A percentile compares a stretch with the other conserved stretches of the same genome.
Evolutionary conservation across 2,329 filamentous ascomycete species (phyloP).

Genomic region (Fusarium nanum): DNA sequence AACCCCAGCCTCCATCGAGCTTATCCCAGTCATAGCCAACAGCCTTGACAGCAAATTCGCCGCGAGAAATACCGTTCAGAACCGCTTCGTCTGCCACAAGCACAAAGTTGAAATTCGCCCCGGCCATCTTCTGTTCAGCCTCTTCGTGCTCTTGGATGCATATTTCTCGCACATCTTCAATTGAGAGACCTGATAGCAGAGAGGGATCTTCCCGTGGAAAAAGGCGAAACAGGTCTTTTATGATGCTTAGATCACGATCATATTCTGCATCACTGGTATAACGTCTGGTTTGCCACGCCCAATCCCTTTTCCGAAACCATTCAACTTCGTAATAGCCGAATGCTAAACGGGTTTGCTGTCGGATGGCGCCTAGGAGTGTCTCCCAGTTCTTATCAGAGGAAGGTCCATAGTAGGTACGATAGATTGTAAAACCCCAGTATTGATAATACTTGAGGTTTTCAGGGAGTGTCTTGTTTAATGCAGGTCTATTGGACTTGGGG

Average conservation of each 20-base stretch:
- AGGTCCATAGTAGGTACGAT: not conserved
- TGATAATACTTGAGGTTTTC: not conserved
- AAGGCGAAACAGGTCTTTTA: slow-evolving; percentile 11
- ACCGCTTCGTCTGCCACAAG: slow-evolving; percentile 18
- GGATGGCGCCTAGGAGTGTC: rapidly evolving
- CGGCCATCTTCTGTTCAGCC: not conserved
- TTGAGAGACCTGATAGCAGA: not conserved
- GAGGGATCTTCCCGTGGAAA: not conserved
- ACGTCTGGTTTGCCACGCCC: too few species aligned
- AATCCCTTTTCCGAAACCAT: too few species aligned
- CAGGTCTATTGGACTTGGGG: rapidly evolving
- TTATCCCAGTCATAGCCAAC: not conserved
- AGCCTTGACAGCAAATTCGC: not conserved
- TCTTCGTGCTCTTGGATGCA: not conserved
- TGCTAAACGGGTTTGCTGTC: not conserved
- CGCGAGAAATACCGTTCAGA: not conserved
- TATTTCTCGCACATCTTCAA: not conserved
- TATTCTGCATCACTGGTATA: not conserved
- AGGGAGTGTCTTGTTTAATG: not conserved
- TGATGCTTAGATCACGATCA: not conserved
- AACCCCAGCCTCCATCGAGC: not conserved
- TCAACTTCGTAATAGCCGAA: not conserved
- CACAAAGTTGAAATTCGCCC: not conserved
- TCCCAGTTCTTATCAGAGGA: not conserved
- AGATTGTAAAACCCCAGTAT: not conserved